A percentile compares a stretch with the other conserved stretches of the same genome.
These are phyloP conservation scores for Drechmeria coniospora DNA, from an alignment of 2,329 filamentous ascomycete species.

Conservation along the genomic window DNA sequence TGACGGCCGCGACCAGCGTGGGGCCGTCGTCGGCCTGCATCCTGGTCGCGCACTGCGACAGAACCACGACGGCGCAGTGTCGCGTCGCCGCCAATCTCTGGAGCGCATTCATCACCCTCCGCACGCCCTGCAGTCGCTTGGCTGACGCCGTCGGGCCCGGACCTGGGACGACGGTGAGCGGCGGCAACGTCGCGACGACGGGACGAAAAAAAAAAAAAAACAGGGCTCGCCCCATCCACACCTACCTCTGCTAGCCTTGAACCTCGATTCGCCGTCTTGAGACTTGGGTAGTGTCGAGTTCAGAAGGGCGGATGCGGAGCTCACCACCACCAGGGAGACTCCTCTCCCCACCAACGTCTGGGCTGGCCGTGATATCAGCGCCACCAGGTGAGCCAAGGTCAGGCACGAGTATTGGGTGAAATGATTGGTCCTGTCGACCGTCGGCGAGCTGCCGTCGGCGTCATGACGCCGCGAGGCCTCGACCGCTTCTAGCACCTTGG, in stretches of 20 bases:
- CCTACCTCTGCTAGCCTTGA: conserved; percentile 26
- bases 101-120: conserved; percentile 52
- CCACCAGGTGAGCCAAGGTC: conserved; percentile 58
- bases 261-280: conserved; percentile 20
- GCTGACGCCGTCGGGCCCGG: conserved; percentile 21
- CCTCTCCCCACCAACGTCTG: conserved; percentile 42
- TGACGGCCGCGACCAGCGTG: conserved; percentile 59
- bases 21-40: conserved; percentile 53
- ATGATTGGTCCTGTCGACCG: conserved; percentile 13
- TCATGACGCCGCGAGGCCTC: conserved; percentile 4
- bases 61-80: conserved; percentile 57
- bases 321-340: conserved; percentile 59
- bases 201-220: too few species aligned
- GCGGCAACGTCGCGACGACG: too few species aligned
- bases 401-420: conserved; percentile 36
- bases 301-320: conserved; percentile 62
- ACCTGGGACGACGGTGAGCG: conserved; percentile 3
- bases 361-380: conserved; percentile 55
- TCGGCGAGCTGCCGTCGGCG: conserved; percentile 5
- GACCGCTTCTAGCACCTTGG: conserved; percentile 10
- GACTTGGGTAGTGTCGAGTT: conserved; percentile 60
- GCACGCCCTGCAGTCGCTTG: conserved; percentile 36
- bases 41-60: conserved; percentile 71
- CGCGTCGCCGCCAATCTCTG: conserved; percentile 60
- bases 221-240: too few species aligned